Conservation (phyloP, 768 basidiomycete genomes). For the Leccinum uliginosum region DNA sequence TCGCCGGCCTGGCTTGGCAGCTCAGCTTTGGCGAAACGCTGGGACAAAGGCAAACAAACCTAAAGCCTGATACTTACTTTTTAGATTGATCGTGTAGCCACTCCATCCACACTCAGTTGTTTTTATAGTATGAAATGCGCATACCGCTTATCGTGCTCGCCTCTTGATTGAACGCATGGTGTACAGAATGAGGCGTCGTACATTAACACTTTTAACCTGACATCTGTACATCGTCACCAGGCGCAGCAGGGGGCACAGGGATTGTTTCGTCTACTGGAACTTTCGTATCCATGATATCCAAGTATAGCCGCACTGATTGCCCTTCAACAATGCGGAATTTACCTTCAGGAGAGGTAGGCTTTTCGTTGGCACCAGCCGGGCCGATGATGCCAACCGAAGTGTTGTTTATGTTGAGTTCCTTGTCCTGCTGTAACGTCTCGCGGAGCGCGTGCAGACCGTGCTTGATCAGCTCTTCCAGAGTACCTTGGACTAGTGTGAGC, state of each 20-base stretch:
- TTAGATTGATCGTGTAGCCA: constrained; percentile 13
- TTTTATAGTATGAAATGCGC: neutral
- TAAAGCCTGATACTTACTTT: constrained; percentile 1
- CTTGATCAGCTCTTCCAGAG: constrained; percentile 80
- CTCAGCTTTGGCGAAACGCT: constrained; percentile 53
- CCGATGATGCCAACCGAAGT: constrained; percentile 95
- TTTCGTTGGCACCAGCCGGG: constrained; percentile 57
- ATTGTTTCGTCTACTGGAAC: constrained; percentile 40
- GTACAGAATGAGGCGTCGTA: constrained; percentile 11
- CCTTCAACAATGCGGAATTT: constrained; percentile 88
- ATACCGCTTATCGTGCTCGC: neutral
- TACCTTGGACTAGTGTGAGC: constrained; percentile 43
- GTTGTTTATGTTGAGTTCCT: constrained; percentile 89
- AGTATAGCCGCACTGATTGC: constrained; percentile 65
- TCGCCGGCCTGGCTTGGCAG: constrained; percentile 63
- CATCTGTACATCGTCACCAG: constrained; percentile 81
- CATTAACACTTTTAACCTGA: constrained; percentile 44
- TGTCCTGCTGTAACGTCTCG: constrained; percentile 98
- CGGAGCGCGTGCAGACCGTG: constrained; percentile 94
- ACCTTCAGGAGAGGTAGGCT: constrained; percentile 45
- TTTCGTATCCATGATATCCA: constrained; percentile 77
- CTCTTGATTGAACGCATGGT: constrained; percentile 4
- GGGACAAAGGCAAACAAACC: constrained; percentile 16
- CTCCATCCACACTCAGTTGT: constrained; percentile 26
- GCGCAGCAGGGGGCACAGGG: constrained; percentile 35